Evolutionary conservation across 495 filamentous ascomycete genomes (phyloP).

Genomic region (Aspergillus nanangensis): DNA sequence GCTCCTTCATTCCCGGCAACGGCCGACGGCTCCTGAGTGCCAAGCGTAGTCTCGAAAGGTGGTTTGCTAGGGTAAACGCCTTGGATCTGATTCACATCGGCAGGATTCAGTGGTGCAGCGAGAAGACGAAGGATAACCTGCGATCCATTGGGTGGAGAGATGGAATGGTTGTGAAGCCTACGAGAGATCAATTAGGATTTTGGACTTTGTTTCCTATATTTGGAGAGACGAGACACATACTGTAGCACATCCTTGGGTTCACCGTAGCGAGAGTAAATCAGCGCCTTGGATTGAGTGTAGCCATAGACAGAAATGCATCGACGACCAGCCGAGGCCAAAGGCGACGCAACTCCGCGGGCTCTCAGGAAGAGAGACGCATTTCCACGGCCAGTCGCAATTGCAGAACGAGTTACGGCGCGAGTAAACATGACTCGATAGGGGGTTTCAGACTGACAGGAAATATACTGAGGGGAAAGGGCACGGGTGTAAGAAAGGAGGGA

Average conservation of each 20-base stretch:
- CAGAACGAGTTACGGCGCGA: slow-evolving; percentile 21
- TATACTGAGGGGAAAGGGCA: background rate
- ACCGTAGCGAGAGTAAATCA: slow-evolving; percentile 81
- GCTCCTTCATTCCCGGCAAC: slow-evolving; percentile 88
- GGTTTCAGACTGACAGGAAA: background rate
- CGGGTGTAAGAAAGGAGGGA: background rate
- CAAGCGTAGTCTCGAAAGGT: slow-evolving; percentile 63
- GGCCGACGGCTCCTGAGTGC: slow-evolving; percentile 67
- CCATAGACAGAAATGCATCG: slow-evolving; percentile 73
- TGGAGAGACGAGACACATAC: too few species aligned
- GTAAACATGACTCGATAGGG: slow-evolving; percentile 25
- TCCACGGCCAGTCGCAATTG: slow-evolving; percentile 12
- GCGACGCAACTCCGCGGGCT: slow-evolving; percentile 5
- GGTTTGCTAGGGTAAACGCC: slow-evolving; percentile 92
- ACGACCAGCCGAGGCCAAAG: slow-evolving; percentile 12
- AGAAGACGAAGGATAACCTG: slow-evolving; percentile 71
- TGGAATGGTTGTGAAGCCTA: slow-evolving; percentile 77
- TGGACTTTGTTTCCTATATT: slow-evolving; percentile 1
- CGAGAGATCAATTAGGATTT: background rate
- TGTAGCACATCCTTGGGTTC: slow-evolving; percentile 77
- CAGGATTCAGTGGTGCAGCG: slow-evolving; percentile 89
- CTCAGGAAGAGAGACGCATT: slow-evolving; percentile 5
- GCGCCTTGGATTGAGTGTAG: slow-evolving; percentile 92
- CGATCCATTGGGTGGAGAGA: slow-evolving; percentile 60
- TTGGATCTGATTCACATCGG: slow-evolving; percentile 95